Conservation (phyloP, 2,329 filamentous ascomycete species). For the Thelonectria discophora region DNA sequence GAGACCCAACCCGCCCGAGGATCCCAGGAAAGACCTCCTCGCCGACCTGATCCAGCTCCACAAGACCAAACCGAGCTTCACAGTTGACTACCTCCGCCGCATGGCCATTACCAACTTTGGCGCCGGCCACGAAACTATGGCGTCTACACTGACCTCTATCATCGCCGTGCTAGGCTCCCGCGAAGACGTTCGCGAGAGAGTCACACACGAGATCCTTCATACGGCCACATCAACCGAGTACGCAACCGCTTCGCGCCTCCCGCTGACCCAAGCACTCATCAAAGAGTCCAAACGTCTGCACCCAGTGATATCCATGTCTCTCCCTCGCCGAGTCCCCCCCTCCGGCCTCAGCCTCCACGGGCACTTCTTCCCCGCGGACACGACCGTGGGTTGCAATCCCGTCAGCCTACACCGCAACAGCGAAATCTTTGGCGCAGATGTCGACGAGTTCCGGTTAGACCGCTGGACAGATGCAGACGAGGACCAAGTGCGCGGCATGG, state of each 20-base stretch:
- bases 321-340: constrained; percentile 56
- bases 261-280: constrained; percentile 56
- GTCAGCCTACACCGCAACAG: constrained; percentile 59
- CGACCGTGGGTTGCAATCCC: constrained; percentile 61
- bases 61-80: constrained; percentile 56
- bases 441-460: constrained; percentile 54
- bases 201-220: constrained; percentile 47
- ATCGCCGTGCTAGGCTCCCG: constrained; percentile 58
- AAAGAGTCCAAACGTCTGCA: constrained; percentile 61
- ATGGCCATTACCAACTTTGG: constrained; percentile 65
- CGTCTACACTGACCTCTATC: constrained; percentile 60
- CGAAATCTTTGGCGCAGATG: constrained; percentile 58
- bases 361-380: constrained; percentile 53
- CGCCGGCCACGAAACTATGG: constrained; percentile 64
- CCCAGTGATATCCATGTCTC: constrained; percentile 62
- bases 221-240: constrained; percentile 32
- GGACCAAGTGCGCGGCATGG: constrained; percentile 50
- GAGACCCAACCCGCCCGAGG: constrained; percentile 42
- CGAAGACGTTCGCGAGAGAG: constrained; percentile 42
- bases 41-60: constrained; percentile 58
- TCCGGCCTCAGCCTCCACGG: constrained; percentile 51
- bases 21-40: constrained; percentile 53
- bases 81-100: constrained; percentile 57
- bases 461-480: constrained; percentile 55
- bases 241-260: constrained; percentile 37